Evolutionary conservation across 129 eudicot genomes (phyloP), one percentile per base, ranked within the genome.

Genomic region (Helianthus annuus): DNA sequence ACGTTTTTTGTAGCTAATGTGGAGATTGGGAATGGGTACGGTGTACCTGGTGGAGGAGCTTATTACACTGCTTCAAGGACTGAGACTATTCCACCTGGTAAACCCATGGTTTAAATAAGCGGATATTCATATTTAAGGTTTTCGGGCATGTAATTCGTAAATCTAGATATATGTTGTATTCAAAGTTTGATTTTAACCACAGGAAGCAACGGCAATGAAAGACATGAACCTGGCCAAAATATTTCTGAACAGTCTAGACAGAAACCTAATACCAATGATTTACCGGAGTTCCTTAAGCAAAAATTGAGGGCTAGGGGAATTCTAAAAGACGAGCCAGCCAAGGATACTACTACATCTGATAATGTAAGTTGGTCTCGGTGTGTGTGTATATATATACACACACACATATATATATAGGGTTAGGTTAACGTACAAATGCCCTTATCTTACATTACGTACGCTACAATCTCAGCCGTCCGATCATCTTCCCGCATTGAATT

Each of bases 11-110:
- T 72, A 87, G 97, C 85, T 71, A 90, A 87, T 56, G 19, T 83
- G 78, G 98, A 94, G 69, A 94, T 94, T 54, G 98, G 98, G 80
- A 94, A 90, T 86, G 97, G 98, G 27, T 94, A 94, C 68, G 98
- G 98, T 53, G 96, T 94, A 67, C 98, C 98, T 17, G 98, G 98
- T 79, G 97, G 98, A 69, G 96, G 91, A 71, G 97, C 96, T 84
- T 90, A 94, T 72, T 59, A 80, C 64, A 76, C 85, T 71, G 76
- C 84, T 68, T 76, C 85, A 34, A 57, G 52, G 66, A 66, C 88
- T 44, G 74, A 77, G 48, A 49, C 62, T 60, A 36, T 51, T 39
- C 51, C 71, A 40, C 29, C 77, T 49, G 74, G 87, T 87, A 86
- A 79, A 78, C 38, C 52, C 19, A 64, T 70, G 66, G 8, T 69